Evolutionary conservation across 495 filamentous ascomycete species (phyloP).

Genomic region (Cercophora newfieldiana): DNA sequence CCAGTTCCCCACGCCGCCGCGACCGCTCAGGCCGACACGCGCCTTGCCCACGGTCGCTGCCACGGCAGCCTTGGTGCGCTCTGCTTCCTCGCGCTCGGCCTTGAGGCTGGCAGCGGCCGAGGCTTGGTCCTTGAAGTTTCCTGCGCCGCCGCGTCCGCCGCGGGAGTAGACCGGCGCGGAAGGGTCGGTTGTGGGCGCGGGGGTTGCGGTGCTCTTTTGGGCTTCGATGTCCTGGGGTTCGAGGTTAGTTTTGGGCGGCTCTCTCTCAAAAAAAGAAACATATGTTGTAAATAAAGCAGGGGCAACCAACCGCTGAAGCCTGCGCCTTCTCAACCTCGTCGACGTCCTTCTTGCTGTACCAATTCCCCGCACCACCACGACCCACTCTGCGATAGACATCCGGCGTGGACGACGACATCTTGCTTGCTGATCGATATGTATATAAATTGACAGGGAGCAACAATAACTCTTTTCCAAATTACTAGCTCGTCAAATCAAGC

Average conservation of each 20-base stretch:
- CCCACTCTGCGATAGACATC: slow-evolving; percentile 35
- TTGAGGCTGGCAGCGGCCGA: slow-evolving; percentile 26
- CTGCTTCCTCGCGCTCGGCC: slow-evolving; percentile 25
- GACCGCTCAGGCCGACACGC: slow-evolving; percentile 34
- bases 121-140: slow-evolving; percentile 55
- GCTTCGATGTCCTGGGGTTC: slow-evolving; percentile 45
- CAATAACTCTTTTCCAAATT: not conserved
- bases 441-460: not conserved
- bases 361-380: slow-evolving; percentile 66
- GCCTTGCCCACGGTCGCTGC: slow-evolving; percentile 26
- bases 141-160: slow-evolving; percentile 60
- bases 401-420: slow-evolving; percentile 25
- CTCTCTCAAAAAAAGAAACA: not conserved
- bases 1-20: slow-evolving; percentile 64
- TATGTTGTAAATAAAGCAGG: not conserved
- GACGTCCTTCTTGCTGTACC: slow-evolving; percentile 54
- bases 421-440: not conserved
- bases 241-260: not conserved
- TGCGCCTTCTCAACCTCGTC: slow-evolving; percentile 43
- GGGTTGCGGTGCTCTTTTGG: slow-evolving; percentile 28
- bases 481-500: too few species aligned
- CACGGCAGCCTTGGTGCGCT: slow-evolving; percentile 27
- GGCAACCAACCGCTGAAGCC: slow-evolving; percentile 27
- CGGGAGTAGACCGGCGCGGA: slow-evolving; percentile 42
- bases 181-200: slow-evolving; percentile 18